Percentiles rank a stretch among this genome's conserved stretches.
Conservation (phyloP, 768 basidiomycete genomes). For the Suillus americanus region DNA sequence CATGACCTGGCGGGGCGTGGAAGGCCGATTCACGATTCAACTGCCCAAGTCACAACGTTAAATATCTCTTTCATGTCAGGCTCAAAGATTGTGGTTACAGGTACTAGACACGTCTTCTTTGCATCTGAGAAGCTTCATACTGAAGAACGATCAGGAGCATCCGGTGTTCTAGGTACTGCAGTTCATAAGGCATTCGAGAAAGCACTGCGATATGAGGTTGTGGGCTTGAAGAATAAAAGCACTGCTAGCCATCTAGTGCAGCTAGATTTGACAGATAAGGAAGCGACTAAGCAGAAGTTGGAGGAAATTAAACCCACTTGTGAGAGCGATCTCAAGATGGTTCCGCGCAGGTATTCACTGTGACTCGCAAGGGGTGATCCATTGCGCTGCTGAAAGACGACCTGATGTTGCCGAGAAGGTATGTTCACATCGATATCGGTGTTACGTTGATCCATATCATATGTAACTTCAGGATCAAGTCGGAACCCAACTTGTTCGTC, state of each 20-base stretch:
- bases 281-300: constrained; percentile 56
- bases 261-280: constrained; percentile 67
- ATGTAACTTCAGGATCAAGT: constrained; percentile 57
- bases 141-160: constrained; percentile 61
- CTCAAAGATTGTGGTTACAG: constrained; percentile 58
- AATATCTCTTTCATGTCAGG: constrained; percentile 2
- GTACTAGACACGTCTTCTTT: constrained; percentile 29
- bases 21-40: background rate
- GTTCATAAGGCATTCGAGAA: constrained; percentile 65
- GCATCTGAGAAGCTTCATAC: background rate
- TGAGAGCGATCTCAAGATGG: constrained; percentile 37
- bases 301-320: constrained; percentile 64
- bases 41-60: background rate
- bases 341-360: constrained; percentile 5
- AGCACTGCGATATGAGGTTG: constrained; percentile 40
- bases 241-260: constrained; percentile 49
- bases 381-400: constrained; percentile 92
- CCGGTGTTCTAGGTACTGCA: constrained; percentile 86
- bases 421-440: constrained; percentile 1
- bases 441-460: background rate
- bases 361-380: constrained; percentile 68
- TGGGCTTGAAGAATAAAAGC: constrained; percentile 75
- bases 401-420: constrained; percentile 94
- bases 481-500: constrained; percentile 57
- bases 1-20: background rate